Percentiles rank a stretch among this genome's conserved stretches.
Evolutionary conservation across 768 basidiomycete species (phyloP).

Genomic region (Kwoniella sp.): DNA sequence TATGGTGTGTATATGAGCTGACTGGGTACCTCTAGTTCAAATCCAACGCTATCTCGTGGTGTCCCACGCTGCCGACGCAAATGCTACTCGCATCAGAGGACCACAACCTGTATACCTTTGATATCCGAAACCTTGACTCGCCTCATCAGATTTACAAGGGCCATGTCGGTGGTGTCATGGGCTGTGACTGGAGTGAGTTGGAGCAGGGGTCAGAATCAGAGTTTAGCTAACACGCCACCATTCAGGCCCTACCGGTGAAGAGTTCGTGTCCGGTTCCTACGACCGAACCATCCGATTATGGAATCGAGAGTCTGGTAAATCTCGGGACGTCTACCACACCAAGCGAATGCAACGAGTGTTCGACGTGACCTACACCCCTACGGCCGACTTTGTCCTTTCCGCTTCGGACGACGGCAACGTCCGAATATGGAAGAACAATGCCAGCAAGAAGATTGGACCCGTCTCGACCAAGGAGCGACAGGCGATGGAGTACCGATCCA

Average conservation of each 20-base stretch:
- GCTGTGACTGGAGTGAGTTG: slow-evolving; percentile 80
- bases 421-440: slow-evolving; percentile 89
- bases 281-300: slow-evolving; percentile 91
- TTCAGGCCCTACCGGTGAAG: slow-evolving; percentile 72
- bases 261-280: slow-evolving; percentile 95
- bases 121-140: slow-evolving; percentile 73
- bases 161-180: slow-evolving; percentile 94
- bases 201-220: neutral
- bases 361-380: slow-evolving; percentile 79
- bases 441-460: slow-evolving; percentile 85
- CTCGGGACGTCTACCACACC: slow-evolving; percentile 89
- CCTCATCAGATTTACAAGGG: slow-evolving; percentile 95
- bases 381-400: slow-evolving; percentile 82
- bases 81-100: slow-evolving; percentile 95
- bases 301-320: slow-evolving; percentile 75
- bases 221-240: no score
- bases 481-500: slow-evolving; percentile 85
- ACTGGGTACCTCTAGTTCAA: slow-evolving; percentile 61
- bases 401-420: slow-evolving; percentile 95
- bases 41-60: slow-evolving; percentile 87
- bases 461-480: slow-evolving; percentile 85
- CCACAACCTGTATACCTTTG: slow-evolving; percentile 97
- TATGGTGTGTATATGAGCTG: neutral
- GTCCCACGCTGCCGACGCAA: slow-evolving; percentile 87
- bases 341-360: slow-evolving; percentile 98